Evolutionary conservation across 306 rosid genomes (phyloP).

Genomic region (Crotalaria pallida): DNA sequence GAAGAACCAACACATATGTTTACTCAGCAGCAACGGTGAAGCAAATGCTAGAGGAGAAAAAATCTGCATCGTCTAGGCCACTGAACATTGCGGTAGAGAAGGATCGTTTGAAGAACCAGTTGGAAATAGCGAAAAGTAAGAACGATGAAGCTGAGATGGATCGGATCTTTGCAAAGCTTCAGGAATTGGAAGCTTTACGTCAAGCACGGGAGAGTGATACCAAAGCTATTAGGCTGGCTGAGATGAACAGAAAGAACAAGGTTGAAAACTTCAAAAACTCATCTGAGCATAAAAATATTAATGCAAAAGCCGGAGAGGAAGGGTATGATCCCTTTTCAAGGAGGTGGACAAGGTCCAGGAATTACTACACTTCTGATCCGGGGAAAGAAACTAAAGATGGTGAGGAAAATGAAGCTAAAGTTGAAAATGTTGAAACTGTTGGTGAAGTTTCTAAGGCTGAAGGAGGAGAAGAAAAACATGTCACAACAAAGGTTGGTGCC

Average conservation of each 20-base stretch:
- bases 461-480: neutral
- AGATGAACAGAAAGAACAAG: conserved; percentile 65
- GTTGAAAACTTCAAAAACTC: conserved; percentile 53
- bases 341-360: conserved; percentile 66
- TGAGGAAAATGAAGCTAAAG: conserved; percentile 17
- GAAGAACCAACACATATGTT: conserved; percentile 34
- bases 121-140: conserved; percentile 44
- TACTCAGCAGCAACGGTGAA: conserved; percentile 59
- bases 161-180: conserved; percentile 38
- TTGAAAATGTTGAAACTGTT: conserved; percentile 1
- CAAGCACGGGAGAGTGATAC: conserved; percentile 30
- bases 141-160: conserved; percentile 33
- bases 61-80: conserved; percentile 37
- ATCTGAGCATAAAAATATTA: conserved; percentile 31
- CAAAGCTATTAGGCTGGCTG: conserved; percentile 48
- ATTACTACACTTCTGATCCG: conserved; percentile 34
- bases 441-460: neutral
- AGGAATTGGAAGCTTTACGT: conserved; percentile 44
- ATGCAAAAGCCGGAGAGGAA: conserved; percentile 43
- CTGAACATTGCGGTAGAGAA: conserved; percentile 62
- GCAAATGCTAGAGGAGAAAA: conserved; percentile 63
- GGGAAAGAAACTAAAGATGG: conserved; percentile 21
- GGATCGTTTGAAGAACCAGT: conserved; percentile 42
- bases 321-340: conserved; percentile 70
- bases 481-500: conserved; percentile 6